phyloP scores from a whole-genome alignment of 306 rosid genomes.

The Cicer yamashitae region DNA sequence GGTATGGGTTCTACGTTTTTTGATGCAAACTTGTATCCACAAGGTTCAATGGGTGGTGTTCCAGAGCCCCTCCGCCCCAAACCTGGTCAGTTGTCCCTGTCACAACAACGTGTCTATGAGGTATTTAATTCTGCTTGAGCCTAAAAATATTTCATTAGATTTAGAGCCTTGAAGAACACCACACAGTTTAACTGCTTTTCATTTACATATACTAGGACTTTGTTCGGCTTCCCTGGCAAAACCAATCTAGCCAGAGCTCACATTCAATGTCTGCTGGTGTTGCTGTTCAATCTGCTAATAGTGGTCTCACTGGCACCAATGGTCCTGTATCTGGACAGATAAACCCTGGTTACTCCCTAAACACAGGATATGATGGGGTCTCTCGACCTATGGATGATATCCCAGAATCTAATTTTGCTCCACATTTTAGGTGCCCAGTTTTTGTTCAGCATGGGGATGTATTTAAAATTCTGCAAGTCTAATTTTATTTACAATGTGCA shows the following conservation, averaged over 20 bases:
- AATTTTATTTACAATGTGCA: slow-evolving; percentile 38
- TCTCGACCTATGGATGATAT: slow-evolving; percentile 78
- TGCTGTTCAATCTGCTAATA: slow-evolving; percentile 57
- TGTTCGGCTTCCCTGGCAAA: slow-evolving; percentile 98
- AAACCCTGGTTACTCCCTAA: slow-evolving; percentile 66
- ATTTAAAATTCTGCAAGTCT: slow-evolving; percentile 4
- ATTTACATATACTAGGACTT: slow-evolving; percentile 66
- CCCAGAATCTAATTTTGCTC: slow-evolving; percentile 62
- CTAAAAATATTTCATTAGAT: slow-evolving; percentile 6
- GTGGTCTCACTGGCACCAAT: slow-evolving; percentile 65
- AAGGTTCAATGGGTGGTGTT: slow-evolving; percentile 88
- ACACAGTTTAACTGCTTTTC: slow-evolving; percentile 31
- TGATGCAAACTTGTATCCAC: slow-evolving; percentile 77
- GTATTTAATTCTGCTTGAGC: slow-evolving; percentile 47
- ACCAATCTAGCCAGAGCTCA: slow-evolving; percentile 76
- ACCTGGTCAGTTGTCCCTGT: slow-evolving; percentile 87
- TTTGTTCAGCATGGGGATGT: not conserved
- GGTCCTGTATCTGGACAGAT: slow-evolving; percentile 68
- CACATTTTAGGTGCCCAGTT: slow-evolving; percentile 66
- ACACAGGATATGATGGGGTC: slow-evolving; percentile 73
- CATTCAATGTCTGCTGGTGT: slow-evolving; percentile 69
- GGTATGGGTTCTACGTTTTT: slow-evolving; percentile 80
- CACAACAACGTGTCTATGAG: slow-evolving; percentile 98
- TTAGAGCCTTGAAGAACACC: slow-evolving; percentile 24
- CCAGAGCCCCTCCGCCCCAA: slow-evolving; percentile 97